A percentile compares a stretch with the other conserved stretches of the same genome.
Evolutionary conservation across 768 basidiomycete genomes (phyloP).

Genomic region (Suillus occidentalis): DNA sequence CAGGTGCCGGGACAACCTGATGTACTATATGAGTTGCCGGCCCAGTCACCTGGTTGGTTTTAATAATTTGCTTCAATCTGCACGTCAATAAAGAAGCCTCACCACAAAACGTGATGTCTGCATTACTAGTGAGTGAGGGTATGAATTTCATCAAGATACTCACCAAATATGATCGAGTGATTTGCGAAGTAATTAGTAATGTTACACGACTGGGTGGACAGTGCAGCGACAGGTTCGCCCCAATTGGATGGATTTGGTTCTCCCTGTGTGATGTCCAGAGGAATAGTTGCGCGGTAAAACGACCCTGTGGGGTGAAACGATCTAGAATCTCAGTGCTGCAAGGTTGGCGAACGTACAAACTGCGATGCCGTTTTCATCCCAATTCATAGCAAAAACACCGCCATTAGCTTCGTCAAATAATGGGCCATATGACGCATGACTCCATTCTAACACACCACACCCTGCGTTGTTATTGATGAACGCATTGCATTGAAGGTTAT

Average conservation of each 20-base stretch:
- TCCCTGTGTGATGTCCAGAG: slow-evolving; percentile 60
- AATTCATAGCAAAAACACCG: slow-evolving; percentile 87
- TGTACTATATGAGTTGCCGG: slow-evolving; percentile 76
- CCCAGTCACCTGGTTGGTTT: slow-evolving; percentile 66
- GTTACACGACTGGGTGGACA: slow-evolving; percentile 56
- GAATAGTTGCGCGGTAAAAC: slow-evolving; percentile 78
- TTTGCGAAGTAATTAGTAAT: slow-evolving; percentile 59
- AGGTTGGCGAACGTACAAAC: slow-evolving; percentile 55
- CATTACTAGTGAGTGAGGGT: slow-evolving; percentile 17
- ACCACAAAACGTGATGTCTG: slow-evolving; percentile 86
- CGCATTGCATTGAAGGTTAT: slow-evolving; percentile 57
- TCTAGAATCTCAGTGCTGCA: not conserved
- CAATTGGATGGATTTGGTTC: slow-evolving; percentile 65
- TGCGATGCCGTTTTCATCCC: slow-evolving; percentile 76
- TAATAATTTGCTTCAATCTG: slow-evolving; percentile 6
- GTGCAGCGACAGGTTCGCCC: slow-evolving; percentile 65
- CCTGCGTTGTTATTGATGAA: slow-evolving; percentile 60
- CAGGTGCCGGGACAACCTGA: slow-evolving; percentile 78
- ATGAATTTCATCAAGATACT: slow-evolving; percentile 25
- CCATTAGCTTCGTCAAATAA: slow-evolving; percentile 78
- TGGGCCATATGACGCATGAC: slow-evolving; percentile 79
- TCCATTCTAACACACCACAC: slow-evolving; percentile 79
- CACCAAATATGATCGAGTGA: slow-evolving; percentile 76
- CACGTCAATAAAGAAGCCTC: slow-evolving; percentile 20
- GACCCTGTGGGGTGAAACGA: slow-evolving; percentile 52